Conservation (phyloP, 331 rosid species). For the Malus hybrid region DNA sequence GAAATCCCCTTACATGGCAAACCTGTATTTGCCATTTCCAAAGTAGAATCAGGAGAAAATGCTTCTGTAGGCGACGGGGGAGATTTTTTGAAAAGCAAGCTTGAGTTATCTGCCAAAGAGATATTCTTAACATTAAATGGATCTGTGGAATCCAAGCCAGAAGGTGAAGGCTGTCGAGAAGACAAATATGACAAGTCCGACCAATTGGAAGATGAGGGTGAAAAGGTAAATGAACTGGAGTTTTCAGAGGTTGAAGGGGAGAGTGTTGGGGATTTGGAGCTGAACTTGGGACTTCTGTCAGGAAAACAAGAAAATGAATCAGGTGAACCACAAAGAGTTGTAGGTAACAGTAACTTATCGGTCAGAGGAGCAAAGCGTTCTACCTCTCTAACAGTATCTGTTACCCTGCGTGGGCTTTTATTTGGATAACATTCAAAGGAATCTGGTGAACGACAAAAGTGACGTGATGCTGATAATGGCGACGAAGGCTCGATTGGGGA, state of each 20-base stretch:
- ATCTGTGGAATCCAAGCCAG: slow-evolving; percentile 54
- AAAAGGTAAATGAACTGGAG: slow-evolving; percentile 68
- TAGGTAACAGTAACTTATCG: slow-evolving; percentile 31
- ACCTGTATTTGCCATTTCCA: slow-evolving; percentile 20
- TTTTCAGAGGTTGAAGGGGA: slow-evolving; percentile 87
- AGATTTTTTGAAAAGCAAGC: slow-evolving; percentile 32
- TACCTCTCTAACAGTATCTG: slow-evolving; percentile 21
- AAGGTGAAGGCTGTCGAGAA: slow-evolving; percentile 80
- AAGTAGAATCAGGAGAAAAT: slow-evolving; percentile 20
- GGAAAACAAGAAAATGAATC: slow-evolving; percentile 53
- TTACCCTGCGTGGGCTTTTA: slow-evolving; percentile 28
- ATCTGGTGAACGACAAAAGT: slow-evolving; percentile 53
- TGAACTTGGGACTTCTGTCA: slow-evolving; percentile 38
- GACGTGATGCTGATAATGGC: slow-evolving; percentile 34
- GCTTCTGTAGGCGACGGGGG: slow-evolving; percentile 30
- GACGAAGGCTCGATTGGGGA: slow-evolving; percentile 28
- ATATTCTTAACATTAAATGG: slow-evolving; percentile 32
- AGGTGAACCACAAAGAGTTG: slow-evolving; percentile 35
- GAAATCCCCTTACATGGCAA: slow-evolving; percentile 30
- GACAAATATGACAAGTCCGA: slow-evolving; percentile 68
- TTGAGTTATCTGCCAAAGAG: slow-evolving; percentile 32
- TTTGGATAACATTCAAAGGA: slow-evolving; percentile 50
- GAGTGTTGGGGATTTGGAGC: slow-evolving; percentile 59
- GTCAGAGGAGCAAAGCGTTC: slow-evolving; percentile 22
- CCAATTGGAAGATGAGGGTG: slow-evolving; percentile 89